These are phyloP conservation scores for Suillus subluteus DNA, from an alignment of 768 basidiomycete species.

Conservation along the genomic window DNA sequence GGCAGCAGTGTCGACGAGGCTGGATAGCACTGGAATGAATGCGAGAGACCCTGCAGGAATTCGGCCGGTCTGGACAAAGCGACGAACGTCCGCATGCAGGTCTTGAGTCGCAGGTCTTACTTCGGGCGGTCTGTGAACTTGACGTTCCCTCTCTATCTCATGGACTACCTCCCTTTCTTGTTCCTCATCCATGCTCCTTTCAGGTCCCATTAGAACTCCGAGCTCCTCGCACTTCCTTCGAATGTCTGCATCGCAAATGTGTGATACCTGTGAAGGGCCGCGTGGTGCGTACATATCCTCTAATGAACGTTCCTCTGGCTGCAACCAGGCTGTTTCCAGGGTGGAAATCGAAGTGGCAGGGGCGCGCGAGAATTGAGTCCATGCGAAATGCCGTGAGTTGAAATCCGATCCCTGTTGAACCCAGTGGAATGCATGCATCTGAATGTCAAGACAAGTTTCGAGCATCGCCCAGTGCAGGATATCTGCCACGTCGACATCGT, in stretches of 20 bases:
- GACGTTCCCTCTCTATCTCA: constrained; percentile 46
- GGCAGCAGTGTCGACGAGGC: constrained; percentile 16
- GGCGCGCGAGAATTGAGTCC: no score
- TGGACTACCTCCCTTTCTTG: constrained; percentile 53
- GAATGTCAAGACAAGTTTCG: no score
- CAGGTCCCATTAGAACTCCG: constrained; percentile 18
- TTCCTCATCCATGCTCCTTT: constrained; percentile 44
- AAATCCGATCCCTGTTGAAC: no score
- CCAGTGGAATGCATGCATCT: no score
- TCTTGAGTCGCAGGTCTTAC: constrained; percentile 27
- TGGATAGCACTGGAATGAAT: constrained; percentile 24
- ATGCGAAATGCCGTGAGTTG: no score
- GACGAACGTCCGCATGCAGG: constrained; percentile 23
- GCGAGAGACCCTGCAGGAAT: constrained; percentile 19
- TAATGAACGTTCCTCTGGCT: constrained; percentile 42
- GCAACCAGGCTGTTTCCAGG: constrained; percentile 37
- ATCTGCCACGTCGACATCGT: no score
- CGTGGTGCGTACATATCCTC: constrained; percentile 36
- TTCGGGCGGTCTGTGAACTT: constrained; percentile 40
- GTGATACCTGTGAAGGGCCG: background rate
- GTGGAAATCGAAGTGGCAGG: background rate
- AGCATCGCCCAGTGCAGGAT: no score
- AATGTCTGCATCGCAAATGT: constrained; percentile 12
- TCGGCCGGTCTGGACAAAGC: constrained; percentile 34
- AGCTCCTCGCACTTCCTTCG: constrained; percentile 19